These are phyloP conservation scores for Verruconis gallopava DNA, from an alignment of 2,329 filamentous ascomycete genomes.

Conservation along the genomic window DNA sequence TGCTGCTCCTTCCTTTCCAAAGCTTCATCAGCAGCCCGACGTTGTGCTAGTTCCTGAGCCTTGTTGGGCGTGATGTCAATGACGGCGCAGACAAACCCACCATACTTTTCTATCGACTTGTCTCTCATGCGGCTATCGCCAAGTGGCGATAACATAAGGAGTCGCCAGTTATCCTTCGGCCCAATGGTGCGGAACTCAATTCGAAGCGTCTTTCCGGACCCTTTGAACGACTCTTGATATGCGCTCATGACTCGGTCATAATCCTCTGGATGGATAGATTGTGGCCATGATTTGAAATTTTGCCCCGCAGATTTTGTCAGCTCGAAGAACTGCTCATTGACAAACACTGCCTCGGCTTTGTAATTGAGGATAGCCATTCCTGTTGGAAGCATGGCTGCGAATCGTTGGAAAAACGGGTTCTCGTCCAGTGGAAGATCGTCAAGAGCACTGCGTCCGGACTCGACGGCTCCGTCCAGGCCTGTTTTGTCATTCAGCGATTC, in stretches of 20 bases:
- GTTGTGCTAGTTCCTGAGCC: slow-evolving; percentile 16
- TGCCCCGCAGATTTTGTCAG: slow-evolving; percentile 32
- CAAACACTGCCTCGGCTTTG: slow-evolving; percentile 31
- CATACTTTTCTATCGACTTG: slow-evolving; percentile 20
- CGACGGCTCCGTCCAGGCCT: neutral
- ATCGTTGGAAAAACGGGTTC: slow-evolving; percentile 30
- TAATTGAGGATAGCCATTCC: slow-evolving; percentile 33
- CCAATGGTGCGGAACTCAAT: slow-evolving; percentile 30
- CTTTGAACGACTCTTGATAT: slow-evolving; percentile 29
- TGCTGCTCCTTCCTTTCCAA: slow-evolving; percentile 27
- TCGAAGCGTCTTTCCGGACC: slow-evolving; percentile 23
- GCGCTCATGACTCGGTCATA: slow-evolving; percentile 32
- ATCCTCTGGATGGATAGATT: slow-evolving; percentile 32
- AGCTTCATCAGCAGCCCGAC: slow-evolving; percentile 24
- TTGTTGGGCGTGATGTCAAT: slow-evolving; percentile 34
- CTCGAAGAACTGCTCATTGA: slow-evolving; percentile 33
- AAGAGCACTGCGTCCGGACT: neutral
- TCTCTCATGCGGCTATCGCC: slow-evolving; percentile 25
- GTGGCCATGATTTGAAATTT: slow-evolving; percentile 32
- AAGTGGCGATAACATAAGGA: slow-evolving; percentile 30
- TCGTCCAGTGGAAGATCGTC: slow-evolving; percentile 18
- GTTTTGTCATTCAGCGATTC: neutral
- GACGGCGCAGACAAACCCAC: slow-evolving; percentile 33
- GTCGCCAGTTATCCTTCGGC: slow-evolving; percentile 23
- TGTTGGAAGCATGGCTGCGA: slow-evolving; percentile 33